Conservation (phyloP, 164 flowering plant genomes). For the Amborella trichopoda region DNA sequence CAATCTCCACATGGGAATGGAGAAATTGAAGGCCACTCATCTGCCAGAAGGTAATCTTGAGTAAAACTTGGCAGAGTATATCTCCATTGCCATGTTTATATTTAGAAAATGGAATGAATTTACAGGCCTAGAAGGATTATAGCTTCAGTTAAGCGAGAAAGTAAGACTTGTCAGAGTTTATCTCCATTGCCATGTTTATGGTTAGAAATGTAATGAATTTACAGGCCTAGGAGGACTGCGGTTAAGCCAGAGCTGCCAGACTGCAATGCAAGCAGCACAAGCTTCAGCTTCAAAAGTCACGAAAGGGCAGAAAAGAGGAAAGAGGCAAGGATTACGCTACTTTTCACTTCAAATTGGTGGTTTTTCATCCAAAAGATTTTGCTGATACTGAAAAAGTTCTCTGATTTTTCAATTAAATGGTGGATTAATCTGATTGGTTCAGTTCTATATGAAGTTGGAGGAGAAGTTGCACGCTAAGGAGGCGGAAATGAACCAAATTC, state of each 20-base stretch:
- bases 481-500: conserved; percentile 46
- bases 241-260: no score
- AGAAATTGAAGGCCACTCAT: conserved; percentile 17
- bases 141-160: conserved; percentile 14
- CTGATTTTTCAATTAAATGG: background rate
- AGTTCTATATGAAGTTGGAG: conserved; percentile 47
- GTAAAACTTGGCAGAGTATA: no score
- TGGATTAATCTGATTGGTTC: conserved; percentile 4
- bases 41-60: conserved; percentile 47
- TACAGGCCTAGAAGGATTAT: conserved; percentile 26
- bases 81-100: no score
- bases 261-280: no score
- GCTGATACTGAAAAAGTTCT: no score
- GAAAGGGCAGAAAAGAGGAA: conserved; percentile 62
- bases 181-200: no score
- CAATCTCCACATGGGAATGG: conserved; percentile 16
- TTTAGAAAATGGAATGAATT: no score
- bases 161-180: conserved; percentile 14
- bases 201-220: no score
- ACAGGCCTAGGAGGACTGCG: no score
- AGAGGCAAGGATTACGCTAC: conserved; percentile 37
- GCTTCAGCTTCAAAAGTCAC: conserved; percentile 38
- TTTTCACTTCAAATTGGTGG: background rate
- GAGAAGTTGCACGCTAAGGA: conserved; percentile 52
- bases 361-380: no score